Conservation (phyloP, 129 eudicot species). For the Tagetes erecta region DNA sequence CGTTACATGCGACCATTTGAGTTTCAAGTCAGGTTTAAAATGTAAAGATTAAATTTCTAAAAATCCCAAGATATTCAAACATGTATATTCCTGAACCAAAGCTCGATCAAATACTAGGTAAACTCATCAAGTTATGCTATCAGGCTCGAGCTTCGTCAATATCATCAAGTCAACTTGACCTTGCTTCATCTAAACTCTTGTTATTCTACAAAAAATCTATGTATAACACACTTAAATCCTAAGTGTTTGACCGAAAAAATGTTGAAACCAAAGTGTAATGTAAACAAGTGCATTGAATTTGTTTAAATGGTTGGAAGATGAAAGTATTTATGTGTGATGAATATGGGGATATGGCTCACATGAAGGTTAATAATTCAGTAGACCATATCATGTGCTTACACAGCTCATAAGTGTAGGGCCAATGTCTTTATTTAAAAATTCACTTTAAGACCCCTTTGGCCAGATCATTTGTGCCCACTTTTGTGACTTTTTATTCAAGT, state of each 20-base stretch:
- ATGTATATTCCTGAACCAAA: neutral
- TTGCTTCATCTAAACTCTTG: neutral
- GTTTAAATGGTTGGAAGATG: constrained; percentile 11
- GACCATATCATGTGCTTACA: constrained; percentile 38
- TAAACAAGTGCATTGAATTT: neutral
- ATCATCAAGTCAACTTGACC: neutral
- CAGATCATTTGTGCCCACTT: constrained; percentile 26
- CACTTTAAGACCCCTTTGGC: constrained; percentile 39
- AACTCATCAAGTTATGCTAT: neutral
- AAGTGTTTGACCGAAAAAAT: too few species aligned
- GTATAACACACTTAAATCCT: neutral
- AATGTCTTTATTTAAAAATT: constrained; percentile 30
- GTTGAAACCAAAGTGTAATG: too few species aligned
- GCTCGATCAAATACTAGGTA: neutral
- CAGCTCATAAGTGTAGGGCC: constrained; percentile 44
- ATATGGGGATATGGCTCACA: constrained; percentile 33
- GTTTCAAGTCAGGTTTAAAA: neutral
- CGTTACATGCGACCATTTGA: neutral
- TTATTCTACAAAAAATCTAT: neutral
- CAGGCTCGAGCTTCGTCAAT: neutral
- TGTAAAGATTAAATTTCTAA: neutral
- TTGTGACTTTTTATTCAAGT: constrained; percentile 30
- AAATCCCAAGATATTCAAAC: neutral
- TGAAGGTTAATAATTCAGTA: constrained; percentile 39
- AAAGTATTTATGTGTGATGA: constrained; percentile 13